Conservation (phyloP, 2,329 filamentous ascomycete species). For the Penicillium sp. region DNA sequence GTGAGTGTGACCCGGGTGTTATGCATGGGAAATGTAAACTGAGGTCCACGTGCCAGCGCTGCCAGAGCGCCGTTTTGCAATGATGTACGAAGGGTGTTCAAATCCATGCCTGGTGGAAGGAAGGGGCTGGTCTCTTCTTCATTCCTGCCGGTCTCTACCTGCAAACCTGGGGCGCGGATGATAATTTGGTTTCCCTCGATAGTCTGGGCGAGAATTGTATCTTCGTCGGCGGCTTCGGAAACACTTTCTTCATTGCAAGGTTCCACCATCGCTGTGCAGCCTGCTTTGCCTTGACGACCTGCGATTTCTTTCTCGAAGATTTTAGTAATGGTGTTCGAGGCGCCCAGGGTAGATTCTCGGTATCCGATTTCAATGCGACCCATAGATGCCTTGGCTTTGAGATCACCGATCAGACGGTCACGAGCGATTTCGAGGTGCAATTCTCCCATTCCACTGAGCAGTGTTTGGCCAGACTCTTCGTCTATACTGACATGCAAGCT, state of each 20-base stretch:
- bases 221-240: constrained; percentile 16
- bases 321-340: constrained; percentile 58
- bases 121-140: constrained; percentile 46
- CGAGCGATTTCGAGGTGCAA: constrained; percentile 91
- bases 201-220: constrained; percentile 43
- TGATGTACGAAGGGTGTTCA: constrained; percentile 50
- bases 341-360: constrained; percentile 71
- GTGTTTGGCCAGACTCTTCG: constrained; percentile 88
- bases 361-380: constrained; percentile 95
- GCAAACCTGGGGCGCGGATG: constrained; percentile 55
- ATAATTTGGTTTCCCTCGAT: constrained; percentile 71
- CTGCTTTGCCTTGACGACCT: constrained; percentile 75
- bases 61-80: constrained; percentile 80
- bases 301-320: constrained; percentile 78
- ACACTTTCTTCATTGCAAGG: constrained; percentile 50
- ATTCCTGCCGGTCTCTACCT: constrained; percentile 38
- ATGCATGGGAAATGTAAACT: constrained; percentile 76
- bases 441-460: constrained; percentile 94
- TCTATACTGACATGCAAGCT: constrained; percentile 83
- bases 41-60: constrained; percentile 80
- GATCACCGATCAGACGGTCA: constrained; percentile 82
- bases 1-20: constrained; percentile 69
- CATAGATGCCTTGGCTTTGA: constrained; percentile 82
- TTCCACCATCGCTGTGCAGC: constrained; percentile 68
- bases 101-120: constrained; percentile 56